phyloP scores from a whole-genome alignment of 768 basidiomycete genomes.

The Leccinum rimulosum region DNA sequence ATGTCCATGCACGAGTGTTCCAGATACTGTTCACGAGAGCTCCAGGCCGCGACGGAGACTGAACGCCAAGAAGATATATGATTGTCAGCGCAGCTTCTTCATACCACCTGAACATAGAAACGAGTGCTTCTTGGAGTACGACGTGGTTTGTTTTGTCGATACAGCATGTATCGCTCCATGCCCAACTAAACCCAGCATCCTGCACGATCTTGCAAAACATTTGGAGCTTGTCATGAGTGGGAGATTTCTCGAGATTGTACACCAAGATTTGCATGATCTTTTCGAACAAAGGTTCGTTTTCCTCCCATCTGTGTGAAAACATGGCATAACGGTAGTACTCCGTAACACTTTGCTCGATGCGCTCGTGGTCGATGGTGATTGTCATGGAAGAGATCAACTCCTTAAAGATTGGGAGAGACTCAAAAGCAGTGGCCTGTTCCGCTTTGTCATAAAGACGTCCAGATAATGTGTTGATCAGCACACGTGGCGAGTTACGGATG shows the following conservation, averaged over 20 bases:
- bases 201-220: background rate
- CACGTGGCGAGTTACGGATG: background rate
- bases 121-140: background rate
- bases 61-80: background rate
- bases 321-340: too few species aligned
- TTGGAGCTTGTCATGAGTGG: background rate
- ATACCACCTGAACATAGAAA: background rate
- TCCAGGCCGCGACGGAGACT: background rate
- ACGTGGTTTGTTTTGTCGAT: background rate
- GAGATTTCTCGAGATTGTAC: too few species aligned
- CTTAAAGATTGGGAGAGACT: background rate
- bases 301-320: too few species aligned
- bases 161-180: background rate
- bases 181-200: background rate
- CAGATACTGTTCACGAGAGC: background rate
- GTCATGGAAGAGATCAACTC: too few species aligned
- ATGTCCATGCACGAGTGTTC: background rate
- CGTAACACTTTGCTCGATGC: too few species aligned
- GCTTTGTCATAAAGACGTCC: background rate
- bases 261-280: too few species aligned
- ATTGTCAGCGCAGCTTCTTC: background rate
- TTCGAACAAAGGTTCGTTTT: too few species aligned
- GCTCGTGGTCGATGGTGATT: too few species aligned
- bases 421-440: background rate
- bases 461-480: background rate